A percentile compares a stretch with the other conserved stretches of the same genome.
Conservation (phyloP, 768 basidiomycete species). For the Baorangia bicolor region DNA sequence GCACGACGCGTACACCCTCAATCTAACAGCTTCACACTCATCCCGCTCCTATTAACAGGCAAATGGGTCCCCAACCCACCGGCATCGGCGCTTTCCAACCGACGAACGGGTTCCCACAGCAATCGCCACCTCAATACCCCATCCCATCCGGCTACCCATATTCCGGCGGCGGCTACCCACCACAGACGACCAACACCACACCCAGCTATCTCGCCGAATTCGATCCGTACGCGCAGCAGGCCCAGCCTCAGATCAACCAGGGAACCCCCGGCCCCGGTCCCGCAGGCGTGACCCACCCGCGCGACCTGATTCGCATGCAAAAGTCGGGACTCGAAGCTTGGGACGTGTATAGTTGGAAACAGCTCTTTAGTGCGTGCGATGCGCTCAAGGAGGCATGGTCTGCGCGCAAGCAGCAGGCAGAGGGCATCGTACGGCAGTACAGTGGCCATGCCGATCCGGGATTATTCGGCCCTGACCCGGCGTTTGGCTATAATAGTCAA, state of each 20-base stretch:
- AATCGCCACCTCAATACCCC: constrained; percentile 40
- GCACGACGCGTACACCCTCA: not conserved
- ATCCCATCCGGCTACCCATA: constrained; percentile 22
- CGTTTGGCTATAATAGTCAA: constrained; percentile 52
- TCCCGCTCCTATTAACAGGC: too few species aligned
- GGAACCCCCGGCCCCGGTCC: constrained; percentile 12
- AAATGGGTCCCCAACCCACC: too few species aligned
- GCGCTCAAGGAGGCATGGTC: constrained; percentile 69
- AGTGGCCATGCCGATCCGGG: constrained; percentile 36
- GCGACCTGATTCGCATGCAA: constrained; percentile 62
- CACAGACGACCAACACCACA: constrained; percentile 12
- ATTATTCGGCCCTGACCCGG: constrained; percentile 26
- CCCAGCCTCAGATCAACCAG: not conserved
- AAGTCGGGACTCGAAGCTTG: constrained; percentile 69
- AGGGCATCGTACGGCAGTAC: constrained; percentile 45
- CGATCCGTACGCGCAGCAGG: constrained; percentile 36
- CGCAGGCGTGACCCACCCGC: constrained; percentile 53
- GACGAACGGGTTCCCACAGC: constrained; percentile 47
- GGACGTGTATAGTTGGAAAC: constrained; percentile 72
- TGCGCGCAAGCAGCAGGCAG: constrained; percentile 54
- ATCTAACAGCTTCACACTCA: too few species aligned
- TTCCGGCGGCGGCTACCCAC: constrained; percentile 28
- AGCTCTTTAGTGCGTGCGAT: constrained; percentile 60
- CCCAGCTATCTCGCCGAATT: constrained; percentile 37
- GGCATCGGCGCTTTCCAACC: constrained; percentile 43